Percentiles rank a stretch among this genome's conserved stretches.
Conservation (phyloP, 106 monocot genomes). For the Dendrobium chrysotoxum region DNA sequence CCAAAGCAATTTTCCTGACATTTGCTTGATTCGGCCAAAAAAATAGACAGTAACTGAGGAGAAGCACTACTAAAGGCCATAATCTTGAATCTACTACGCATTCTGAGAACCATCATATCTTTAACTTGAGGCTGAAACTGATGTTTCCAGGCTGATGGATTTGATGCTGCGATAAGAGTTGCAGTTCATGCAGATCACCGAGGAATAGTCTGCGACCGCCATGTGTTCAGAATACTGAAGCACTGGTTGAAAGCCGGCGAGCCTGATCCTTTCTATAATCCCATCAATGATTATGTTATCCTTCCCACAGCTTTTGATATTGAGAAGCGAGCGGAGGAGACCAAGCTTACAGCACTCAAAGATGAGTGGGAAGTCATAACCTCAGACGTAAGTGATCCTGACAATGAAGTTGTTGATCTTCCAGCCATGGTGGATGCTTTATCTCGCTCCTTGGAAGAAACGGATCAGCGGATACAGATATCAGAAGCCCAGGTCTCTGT, state of each 20-base stretch:
- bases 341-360: conserved; percentile 10
- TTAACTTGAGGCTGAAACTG: not conserved
- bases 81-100: no score
- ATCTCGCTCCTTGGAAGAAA: conserved; percentile 1
- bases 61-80: no score
- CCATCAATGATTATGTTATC: conserved; percentile 87
- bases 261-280: conserved; percentile 93
- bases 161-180: conserved; percentile 79
- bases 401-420: no score
- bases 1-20: no score
- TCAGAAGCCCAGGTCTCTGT: conserved; percentile 4
- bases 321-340: conserved; percentile 20
- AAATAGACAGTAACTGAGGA: no score
- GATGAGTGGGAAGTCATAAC: conserved; percentile 6
- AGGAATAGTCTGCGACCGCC: conserved; percentile 53
- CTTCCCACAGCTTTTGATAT: conserved; percentile 74
- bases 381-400: not conserved
- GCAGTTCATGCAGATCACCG: conserved; percentile 83
- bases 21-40: no score
- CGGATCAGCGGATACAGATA: conserved; percentile 8
- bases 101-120: no score
- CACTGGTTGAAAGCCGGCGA: conserved; percentile 88
- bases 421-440: conserved; percentile 3
- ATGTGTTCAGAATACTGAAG: conserved; percentile 77
- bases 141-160: conserved; percentile 70